A percentile compares a stretch with the other conserved stretches of the same genome.
Evolutionary conservation across 345 rosid genomes (phyloP).

Genomic region (Hibiscus tridactylites): DNA sequence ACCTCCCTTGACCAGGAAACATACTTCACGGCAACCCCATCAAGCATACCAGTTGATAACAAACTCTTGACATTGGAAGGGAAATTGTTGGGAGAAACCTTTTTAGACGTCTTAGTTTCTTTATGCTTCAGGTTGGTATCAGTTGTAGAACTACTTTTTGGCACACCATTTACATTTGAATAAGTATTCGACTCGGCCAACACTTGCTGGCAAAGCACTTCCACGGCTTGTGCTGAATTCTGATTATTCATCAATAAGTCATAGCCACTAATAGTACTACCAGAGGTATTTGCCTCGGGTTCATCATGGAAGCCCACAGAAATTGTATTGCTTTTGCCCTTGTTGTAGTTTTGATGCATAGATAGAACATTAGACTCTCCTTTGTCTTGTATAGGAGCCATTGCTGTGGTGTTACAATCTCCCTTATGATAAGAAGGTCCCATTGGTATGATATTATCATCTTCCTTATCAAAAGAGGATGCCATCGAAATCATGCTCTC

Average conservation of each 20-base stretch:
- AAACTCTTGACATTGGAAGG: no score
- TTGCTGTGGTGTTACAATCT: slow-evolving; percentile 18
- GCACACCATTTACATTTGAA: no score
- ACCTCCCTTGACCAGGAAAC: no score
- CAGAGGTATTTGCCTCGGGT: slow-evolving; percentile 30
- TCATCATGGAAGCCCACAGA: slow-evolving; percentile 34
- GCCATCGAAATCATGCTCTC: slow-evolving; percentile 28
- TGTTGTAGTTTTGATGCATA: slow-evolving; percentile 32
- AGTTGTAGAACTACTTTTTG: no score
- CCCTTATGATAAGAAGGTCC: slow-evolving; percentile 25
- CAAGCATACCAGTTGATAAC: no score
- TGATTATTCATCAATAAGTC: slow-evolving; percentile 28
- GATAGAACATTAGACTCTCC: slow-evolving; percentile 29
- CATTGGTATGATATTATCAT: slow-evolving; percentile 30
- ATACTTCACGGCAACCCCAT: no score
- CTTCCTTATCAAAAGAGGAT: slow-evolving; percentile 19
- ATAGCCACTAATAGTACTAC: slow-evolving; percentile 29
- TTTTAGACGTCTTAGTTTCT: no score
- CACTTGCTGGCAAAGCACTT: slow-evolving; percentile 1
- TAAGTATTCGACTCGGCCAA: no score
- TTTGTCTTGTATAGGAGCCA: slow-evolving; percentile 26
- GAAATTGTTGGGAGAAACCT: no score
- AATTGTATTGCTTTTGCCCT: slow-evolving; percentile 25
- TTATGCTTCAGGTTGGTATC: no score
- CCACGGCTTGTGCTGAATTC: slow-evolving; percentile 27